phyloP scores from a whole-genome alignment of 306 rosid species.

The Sphenostylis stenocarpa region DNA sequence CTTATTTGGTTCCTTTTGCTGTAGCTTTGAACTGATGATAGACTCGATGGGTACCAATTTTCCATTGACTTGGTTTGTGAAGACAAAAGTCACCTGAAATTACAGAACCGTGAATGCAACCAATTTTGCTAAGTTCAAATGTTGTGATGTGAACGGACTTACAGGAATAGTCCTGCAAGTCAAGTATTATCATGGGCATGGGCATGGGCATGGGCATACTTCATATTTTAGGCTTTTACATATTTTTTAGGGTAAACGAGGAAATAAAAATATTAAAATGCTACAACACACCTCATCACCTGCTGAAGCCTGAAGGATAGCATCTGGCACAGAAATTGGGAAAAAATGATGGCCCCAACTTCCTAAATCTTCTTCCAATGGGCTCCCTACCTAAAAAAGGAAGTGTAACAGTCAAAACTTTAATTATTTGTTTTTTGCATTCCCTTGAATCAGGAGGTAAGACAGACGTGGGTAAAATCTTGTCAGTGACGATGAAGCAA shows the following conservation, averaged over 20 bases:
- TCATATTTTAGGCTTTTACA: not conserved
- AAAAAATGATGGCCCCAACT: slow-evolving; percentile 94
- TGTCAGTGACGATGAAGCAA: not conserved
- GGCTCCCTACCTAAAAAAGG: slow-evolving; percentile 71
- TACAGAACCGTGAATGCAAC: not conserved
- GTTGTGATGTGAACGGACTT: not conserved
- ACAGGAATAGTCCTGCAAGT: not conserved
- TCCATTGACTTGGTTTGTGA: slow-evolving; percentile 92
- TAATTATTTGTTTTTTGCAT: not conserved
- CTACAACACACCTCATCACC: slow-evolving; percentile 79
- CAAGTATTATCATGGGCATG: not conserved
- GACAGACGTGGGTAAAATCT: not conserved
- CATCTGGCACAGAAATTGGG: slow-evolving; percentile 81
- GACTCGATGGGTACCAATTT: slow-evolving; percentile 79
- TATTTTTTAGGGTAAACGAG: not conserved
- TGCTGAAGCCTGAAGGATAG: slow-evolving; percentile 88
- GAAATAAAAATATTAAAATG: slow-evolving; percentile 2
- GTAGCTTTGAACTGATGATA: slow-evolving; percentile 41
- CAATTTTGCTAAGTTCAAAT: not conserved
- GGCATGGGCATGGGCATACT: too few species aligned
- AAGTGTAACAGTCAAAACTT: slow-evolving; percentile 25
- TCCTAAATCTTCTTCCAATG: slow-evolving; percentile 88
- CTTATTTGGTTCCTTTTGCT: slow-evolving; percentile 46
- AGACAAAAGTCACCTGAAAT: slow-evolving; percentile 82
- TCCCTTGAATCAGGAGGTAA: slow-evolving; percentile 24